Base-by-base conservation (phyloP, 495 filamentous ascomycete genomes). In the Penicillium atrosanguineum region DNA sequence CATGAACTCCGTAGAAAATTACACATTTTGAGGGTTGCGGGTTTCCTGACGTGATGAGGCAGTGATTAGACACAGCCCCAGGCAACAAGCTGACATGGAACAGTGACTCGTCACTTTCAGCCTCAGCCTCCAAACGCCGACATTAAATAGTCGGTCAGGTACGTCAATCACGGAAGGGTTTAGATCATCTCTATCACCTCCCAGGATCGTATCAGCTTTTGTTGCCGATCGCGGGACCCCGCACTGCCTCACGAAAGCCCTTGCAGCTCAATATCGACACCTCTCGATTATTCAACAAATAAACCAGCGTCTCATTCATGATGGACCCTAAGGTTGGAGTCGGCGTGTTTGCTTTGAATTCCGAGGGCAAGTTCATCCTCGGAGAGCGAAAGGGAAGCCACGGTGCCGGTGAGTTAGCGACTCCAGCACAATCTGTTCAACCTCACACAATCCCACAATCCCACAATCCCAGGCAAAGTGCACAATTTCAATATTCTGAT, bases 311-410 rank as follows among this genome's bases (percentile, higher is more conserved):
- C 25, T 31, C 23, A 36, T 34, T 46, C 7, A 48, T 23, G 9
- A 68, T 61, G 53, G 44, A 62, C 8, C 58, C 64, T 14, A 55
- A 53, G 48, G 56, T 72, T 29, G 72, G 72, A 26, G 53, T 75
- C 31, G 69, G 46, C 0, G 68, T 69, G 28, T 72, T 75, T 37
- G 49, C 66, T 36, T 15, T 67, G 25, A 73, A 69, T 16, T 4
- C 43, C 8, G 38, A 63, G 7, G 67, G 64, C 14, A 50, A 72
- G 43, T 67, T 75, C 40, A 21, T 75, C 41, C 36, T 73, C 0
- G 72, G 72, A 16, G 48, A 67, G 42, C 44, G 72, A 31, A 63
- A 67, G 47, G 70, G 70, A 23, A 72, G 69, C 42, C 66, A 65
- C 46, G 72, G 72, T 25, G 64, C 72, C 14, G 65, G 72, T 72